A percentile compares a stretch with the other conserved stretches of the same genome.
Conservation (phyloP, 139 green algal genomes). For the Micractinium conductrix region DNA sequence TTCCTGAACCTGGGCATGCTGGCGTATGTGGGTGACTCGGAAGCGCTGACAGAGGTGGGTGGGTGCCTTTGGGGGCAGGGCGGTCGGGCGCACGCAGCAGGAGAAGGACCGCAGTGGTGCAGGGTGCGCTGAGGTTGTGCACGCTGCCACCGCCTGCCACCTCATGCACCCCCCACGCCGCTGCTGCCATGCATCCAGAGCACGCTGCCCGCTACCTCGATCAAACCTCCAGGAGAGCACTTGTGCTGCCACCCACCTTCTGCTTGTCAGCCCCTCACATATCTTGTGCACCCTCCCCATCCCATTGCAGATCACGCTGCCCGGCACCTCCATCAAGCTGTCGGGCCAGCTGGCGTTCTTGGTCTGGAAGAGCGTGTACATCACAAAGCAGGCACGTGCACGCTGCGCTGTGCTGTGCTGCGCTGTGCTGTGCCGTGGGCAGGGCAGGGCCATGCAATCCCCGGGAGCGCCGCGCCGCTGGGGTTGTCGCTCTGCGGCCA, state of each 20-base stretch:
- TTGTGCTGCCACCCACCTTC: too few relatives aligned
- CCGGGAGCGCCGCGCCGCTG: too few relatives aligned
- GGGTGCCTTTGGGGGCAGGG: too few relatives aligned
- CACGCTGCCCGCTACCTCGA: background rate
- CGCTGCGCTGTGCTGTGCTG: too few relatives aligned
- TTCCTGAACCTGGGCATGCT: slow-evolving; percentile 71
- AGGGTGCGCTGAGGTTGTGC: too few relatives aligned
- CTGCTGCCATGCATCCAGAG: background rate
- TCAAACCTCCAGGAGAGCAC: too few relatives aligned
- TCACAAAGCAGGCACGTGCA: slow-evolving; percentile 81
- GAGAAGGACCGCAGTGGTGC: background rate
- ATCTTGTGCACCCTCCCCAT: background rate
- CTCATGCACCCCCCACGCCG: too few relatives aligned
- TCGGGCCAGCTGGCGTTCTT: slow-evolving; percentile 59
- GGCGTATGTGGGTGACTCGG: slow-evolving; percentile 67
- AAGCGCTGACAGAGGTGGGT: slow-evolving; percentile 55
- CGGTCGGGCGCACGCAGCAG: background rate
- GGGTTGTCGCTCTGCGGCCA: too few relatives aligned
- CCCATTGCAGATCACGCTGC: background rate
- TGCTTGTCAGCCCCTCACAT: background rate
- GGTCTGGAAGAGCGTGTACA: background rate
- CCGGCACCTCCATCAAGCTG: slow-evolving; percentile 45
- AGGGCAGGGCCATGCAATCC: too few relatives aligned
- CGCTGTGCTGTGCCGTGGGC: too few relatives aligned
- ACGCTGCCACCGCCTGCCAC: too few relatives aligned